Conservation (phyloP, 1,139 yeast species). For the Sugiyamaella novakii region DNA sequence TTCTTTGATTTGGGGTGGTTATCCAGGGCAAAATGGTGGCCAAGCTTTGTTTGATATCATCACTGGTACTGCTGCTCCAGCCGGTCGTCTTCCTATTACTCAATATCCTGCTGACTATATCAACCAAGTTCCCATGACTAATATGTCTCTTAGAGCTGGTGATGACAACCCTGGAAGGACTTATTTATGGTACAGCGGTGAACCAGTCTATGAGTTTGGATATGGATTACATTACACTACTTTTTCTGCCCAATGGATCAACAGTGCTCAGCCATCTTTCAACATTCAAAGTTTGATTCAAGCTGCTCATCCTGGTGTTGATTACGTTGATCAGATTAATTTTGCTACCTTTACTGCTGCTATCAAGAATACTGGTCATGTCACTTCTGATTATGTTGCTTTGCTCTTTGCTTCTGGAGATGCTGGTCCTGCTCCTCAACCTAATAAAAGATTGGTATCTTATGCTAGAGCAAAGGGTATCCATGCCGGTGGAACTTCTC, state of each 20-base stretch:
- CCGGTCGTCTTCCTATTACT: slow-evolving; percentile 23
- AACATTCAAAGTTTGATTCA: slow-evolving; percentile 15
- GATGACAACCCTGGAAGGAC: slow-evolving; percentile 25
- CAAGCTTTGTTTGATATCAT: slow-evolving; percentile 23
- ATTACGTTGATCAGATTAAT: slow-evolving; percentile 18
- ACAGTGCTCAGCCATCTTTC: slow-evolving; percentile 8
- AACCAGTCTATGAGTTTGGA: slow-evolving; percentile 24
- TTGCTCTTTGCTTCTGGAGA: slow-evolving; percentile 20
- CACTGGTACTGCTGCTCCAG: slow-evolving; percentile 21
- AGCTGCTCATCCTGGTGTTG: slow-evolving; percentile 12
- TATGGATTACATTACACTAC: slow-evolving; percentile 25
- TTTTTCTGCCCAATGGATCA: slow-evolving; percentile 15
- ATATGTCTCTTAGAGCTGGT: slow-evolving; percentile 24
- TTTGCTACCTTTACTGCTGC: slow-evolving; percentile 19
- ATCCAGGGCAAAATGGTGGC: slow-evolving; percentile 27
- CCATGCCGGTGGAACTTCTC: slow-evolving; percentile 19
- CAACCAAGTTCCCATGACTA: slow-evolving; percentile 24
- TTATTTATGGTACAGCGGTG: slow-evolving; percentile 24
- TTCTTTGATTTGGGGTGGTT: slow-evolving; percentile 26
- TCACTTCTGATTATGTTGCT: slow-evolving; percentile 22
- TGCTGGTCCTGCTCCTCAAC: slow-evolving; percentile 27
- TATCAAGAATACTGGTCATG: slow-evolving; percentile 22
- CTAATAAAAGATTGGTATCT: slow-evolving; percentile 23
- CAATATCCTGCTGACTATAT: slow-evolving; percentile 25
- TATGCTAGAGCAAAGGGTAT: slow-evolving; percentile 20